These are phyloP conservation scores for Monosporascus ibericus DNA, from an alignment of 2,329 filamentous ascomycete genomes.

Conservation along the genomic window DNA sequence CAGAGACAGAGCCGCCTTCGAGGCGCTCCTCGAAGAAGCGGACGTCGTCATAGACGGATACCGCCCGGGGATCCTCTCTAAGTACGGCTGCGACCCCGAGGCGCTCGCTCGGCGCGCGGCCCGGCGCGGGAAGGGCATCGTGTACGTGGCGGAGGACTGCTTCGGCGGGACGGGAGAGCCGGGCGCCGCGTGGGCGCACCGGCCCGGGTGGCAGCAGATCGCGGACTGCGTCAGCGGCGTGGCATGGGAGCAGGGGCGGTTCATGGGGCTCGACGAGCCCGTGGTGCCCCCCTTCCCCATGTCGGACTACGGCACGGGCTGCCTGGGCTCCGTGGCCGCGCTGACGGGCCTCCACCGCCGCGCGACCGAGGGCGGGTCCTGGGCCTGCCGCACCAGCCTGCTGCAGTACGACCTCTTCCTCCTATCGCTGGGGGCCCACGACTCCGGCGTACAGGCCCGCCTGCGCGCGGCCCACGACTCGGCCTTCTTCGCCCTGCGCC, in stretches of 20 bases:
- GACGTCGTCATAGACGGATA: slow-evolving; percentile 67
- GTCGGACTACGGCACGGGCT: slow-evolving; percentile 39
- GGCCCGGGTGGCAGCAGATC: slow-evolving; percentile 58
- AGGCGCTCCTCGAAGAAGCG: slow-evolving; percentile 52
- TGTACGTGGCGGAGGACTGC: slow-evolving; percentile 67
- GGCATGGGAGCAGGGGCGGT: slow-evolving; percentile 30
- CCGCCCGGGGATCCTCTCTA: slow-evolving; percentile 57
- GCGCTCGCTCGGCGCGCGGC: slow-evolving; percentile 46
- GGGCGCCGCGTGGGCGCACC: slow-evolving; percentile 50
- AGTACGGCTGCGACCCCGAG: slow-evolving; percentile 56
- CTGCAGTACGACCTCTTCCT: slow-evolving; percentile 31
- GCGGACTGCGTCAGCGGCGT: slow-evolving; percentile 31
- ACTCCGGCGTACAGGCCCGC: slow-evolving; percentile 38
- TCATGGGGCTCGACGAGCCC: slow-evolving; percentile 45
- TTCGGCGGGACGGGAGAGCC: slow-evolving; percentile 52
- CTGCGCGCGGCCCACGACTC: slow-evolving; percentile 41
- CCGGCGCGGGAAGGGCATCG: slow-evolving; percentile 52
- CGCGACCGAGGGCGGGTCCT: slow-evolving; percentile 26
- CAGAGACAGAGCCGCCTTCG: slow-evolving; percentile 48
- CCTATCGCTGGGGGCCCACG: slow-evolving; percentile 38
- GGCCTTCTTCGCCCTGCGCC: slow-evolving; percentile 47
- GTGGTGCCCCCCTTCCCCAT: slow-evolving; percentile 61
- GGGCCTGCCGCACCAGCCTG: slow-evolving; percentile 28
- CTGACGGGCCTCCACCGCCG: slow-evolving; percentile 27
- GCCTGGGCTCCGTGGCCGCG: slow-evolving; percentile 27